Conservation (phyloP, 2,329 filamentous ascomycete genomes). For the Lasiodiplodia gonubiensis region DNA sequence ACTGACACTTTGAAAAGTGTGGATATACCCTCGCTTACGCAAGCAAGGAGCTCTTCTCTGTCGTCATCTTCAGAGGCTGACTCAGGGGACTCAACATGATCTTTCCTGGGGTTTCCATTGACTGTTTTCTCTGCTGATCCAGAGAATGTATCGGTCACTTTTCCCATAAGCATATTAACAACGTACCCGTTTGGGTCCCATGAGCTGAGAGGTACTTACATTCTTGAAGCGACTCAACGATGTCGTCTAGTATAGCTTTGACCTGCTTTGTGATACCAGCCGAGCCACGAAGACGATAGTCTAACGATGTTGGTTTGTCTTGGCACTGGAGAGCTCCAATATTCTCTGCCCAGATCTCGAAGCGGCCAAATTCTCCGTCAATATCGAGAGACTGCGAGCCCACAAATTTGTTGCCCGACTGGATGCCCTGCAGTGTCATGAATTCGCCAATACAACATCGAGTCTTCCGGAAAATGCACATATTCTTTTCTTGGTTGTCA, state of each 20-base stretch:
- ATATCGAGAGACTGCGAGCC: neutral
- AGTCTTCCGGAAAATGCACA: too few species aligned
- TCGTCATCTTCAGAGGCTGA: neutral
- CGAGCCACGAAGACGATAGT: neutral
- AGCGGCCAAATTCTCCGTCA: neutral
- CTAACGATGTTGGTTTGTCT: neutral
- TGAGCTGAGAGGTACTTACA: neutral
- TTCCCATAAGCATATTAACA: too few species aligned
- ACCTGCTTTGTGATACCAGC: neutral
- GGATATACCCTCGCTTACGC: neutral
- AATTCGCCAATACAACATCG: too few species aligned
- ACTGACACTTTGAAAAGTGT: neutral
- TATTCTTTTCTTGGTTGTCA: too few species aligned
- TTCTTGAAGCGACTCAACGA: neutral
- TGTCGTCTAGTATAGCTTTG: neutral
- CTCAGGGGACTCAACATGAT: neutral
- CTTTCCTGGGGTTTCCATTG: accelerated
- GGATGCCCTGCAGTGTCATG: too few species aligned
- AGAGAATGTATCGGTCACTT: neutral
- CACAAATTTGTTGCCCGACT: too few species aligned
- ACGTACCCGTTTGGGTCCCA: too few species aligned
- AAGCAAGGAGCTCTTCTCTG: neutral
- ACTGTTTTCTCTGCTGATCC: accelerated
- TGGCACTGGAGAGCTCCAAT: neutral
- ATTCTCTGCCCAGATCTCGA: neutral